Conservation (phyloP, 345 rosid genomes). For the Salix viminalis region DNA sequence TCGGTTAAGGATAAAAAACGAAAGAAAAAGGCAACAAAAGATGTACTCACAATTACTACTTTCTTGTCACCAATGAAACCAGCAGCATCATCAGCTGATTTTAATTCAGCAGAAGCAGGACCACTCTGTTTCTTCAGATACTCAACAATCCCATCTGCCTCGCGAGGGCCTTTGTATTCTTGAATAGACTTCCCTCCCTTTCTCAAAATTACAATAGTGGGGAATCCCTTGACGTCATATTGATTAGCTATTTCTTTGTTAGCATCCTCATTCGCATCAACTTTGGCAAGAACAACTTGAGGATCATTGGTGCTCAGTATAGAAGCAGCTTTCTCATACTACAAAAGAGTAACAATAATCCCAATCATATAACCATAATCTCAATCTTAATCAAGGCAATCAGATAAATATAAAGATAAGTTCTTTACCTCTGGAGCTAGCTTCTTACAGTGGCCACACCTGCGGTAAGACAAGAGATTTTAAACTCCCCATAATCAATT, state of each 20-base stretch:
- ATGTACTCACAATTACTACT: constrained; percentile 62
- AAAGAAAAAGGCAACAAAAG: neutral
- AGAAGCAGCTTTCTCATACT: constrained; percentile 97
- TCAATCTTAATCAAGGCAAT: neutral
- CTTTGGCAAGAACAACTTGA: constrained; percentile 68
- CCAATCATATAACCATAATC: neutral
- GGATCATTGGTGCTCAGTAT: constrained; percentile 60
- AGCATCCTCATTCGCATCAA: constrained; percentile 73
- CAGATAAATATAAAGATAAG: neutral
- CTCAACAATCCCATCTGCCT: constrained; percentile 77
- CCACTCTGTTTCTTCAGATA: constrained; percentile 89
- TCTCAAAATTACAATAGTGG: constrained; percentile 79
- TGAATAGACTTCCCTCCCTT: constrained; percentile 72
- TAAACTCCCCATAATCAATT: neutral
- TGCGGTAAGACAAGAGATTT: constrained; percentile 17
- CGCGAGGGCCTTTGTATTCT: constrained; percentile 95
- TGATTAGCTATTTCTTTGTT: constrained; percentile 59
- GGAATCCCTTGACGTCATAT: constrained; percentile 76
- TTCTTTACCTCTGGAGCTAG: constrained; percentile 87
- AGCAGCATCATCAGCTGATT: constrained; percentile 56
- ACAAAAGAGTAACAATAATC: neutral
- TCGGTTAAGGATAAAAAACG: neutral
- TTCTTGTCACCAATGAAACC: constrained; percentile 56
- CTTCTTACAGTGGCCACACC: constrained; percentile 95
- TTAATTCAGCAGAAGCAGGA: constrained; percentile 79